Evolutionary conservation across 352 stramenopile genomes (phyloP).

Genomic region (Globisporangium camurandrum): DNA sequence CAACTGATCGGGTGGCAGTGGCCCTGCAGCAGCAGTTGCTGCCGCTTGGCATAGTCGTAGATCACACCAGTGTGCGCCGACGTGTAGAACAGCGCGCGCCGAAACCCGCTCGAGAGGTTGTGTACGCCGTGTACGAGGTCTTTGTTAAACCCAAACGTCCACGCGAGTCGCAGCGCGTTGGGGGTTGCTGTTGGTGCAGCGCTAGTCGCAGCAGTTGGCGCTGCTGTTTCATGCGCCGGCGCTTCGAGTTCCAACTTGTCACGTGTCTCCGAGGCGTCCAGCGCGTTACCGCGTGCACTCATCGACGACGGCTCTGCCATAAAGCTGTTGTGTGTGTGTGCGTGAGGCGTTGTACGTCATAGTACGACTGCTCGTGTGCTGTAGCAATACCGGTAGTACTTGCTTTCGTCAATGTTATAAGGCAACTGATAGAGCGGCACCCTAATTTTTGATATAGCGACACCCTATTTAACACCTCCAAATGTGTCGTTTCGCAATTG

Average conservation of each 20-base stretch:
- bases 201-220: background rate
- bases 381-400: too few relatives aligned
- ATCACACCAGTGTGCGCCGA: conserved; percentile 89
- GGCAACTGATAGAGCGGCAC: too few relatives aligned
- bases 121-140: conserved; percentile 83
- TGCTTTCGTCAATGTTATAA: too few relatives aligned
- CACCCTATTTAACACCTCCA: too few relatives aligned
- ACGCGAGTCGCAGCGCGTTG: conserved; percentile 67
- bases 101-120: conserved; percentile 62
- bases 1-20: conserved; percentile 90
- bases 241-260: too few relatives aligned
- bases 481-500: too few relatives aligned
- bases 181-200: background rate
- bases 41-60: conserved; percentile 86
- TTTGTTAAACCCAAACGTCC: conserved; percentile 91
- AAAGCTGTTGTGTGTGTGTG: too few relatives aligned
- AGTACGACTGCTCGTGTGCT: too few relatives aligned
- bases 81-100: conserved; percentile 86
- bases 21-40: conserved; percentile 85
- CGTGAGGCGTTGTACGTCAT: too few relatives aligned
- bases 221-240: too few relatives aligned
- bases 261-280: background rate
- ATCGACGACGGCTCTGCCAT: background rate
- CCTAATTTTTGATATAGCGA: too few relatives aligned
- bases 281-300: background rate